A percentile compares a stretch with the other conserved stretches of the same genome.
phyloP scores from a whole-genome alignment of 2,329 filamentous ascomycete genomes.

The Diaporthe velutina region DNA sequence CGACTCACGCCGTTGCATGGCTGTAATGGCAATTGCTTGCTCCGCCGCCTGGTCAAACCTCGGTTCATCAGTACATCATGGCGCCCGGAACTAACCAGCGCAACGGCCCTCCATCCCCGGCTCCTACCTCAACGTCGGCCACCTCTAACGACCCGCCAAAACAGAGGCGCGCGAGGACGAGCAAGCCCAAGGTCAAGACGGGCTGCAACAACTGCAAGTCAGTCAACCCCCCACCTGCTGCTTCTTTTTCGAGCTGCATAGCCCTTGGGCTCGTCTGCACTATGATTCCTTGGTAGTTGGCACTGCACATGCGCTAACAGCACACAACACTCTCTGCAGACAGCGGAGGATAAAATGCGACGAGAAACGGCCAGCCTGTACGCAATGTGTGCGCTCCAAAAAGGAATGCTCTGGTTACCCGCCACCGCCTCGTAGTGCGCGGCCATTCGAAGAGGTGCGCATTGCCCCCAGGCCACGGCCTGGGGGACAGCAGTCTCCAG shows the following conservation, averaged over 20 bases:
- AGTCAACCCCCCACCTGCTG: constrained; percentile 50
- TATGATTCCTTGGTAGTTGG: constrained; percentile 11
- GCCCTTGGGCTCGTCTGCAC: background rate
- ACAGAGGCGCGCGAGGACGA: constrained; percentile 62
- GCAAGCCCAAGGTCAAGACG: constrained; percentile 74
- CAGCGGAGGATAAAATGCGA: constrained; percentile 76
- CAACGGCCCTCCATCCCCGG: constrained; percentile 31
- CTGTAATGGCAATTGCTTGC: constrained; percentile 36
- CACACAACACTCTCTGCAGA: constrained; percentile 51
- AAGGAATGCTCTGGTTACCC: constrained; percentile 73
- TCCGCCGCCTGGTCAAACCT: constrained; percentile 1
- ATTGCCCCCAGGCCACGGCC: constrained; percentile 61
- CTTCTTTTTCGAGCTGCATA: constrained; percentile 25
- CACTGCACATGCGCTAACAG: constrained; percentile 35
- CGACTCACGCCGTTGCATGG: constrained; percentile 5
- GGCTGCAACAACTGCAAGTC: constrained; percentile 79
- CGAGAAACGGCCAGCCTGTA: constrained; percentile 71
- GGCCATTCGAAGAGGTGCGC: constrained; percentile 60
- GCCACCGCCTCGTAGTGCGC: constrained; percentile 63
- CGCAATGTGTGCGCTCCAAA: constrained; percentile 70
- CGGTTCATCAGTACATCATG: constrained; percentile 27
- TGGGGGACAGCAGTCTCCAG: constrained; percentile 36
- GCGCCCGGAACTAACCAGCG: constrained; percentile 27
- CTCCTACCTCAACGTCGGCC: constrained; percentile 32
- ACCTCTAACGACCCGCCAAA: constrained; percentile 37